Evolutionary conservation across 352 stramenopile genomes (phyloP).

Genomic region (Globisporangium echinulatum): DNA sequence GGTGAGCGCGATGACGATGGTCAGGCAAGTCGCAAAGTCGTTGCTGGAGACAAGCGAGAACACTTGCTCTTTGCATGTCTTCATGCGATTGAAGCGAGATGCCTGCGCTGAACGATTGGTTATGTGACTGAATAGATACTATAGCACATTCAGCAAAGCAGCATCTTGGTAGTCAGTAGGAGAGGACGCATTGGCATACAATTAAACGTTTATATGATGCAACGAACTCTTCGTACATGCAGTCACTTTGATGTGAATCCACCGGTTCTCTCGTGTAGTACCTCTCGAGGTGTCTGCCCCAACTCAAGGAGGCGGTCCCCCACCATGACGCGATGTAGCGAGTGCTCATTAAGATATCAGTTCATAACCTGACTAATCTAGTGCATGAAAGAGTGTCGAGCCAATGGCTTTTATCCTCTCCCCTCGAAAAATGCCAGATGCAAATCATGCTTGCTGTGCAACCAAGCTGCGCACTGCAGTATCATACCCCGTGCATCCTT

Average conservation of each 20-base stretch:
- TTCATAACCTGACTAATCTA: not conserved
- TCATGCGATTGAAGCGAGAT: not conserved
- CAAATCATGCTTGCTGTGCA: not conserved
- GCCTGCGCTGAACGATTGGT: not conserved
- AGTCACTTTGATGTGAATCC: not conserved
- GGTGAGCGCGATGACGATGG: not conserved
- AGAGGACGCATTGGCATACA: too few species aligned
- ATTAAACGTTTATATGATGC: not conserved
- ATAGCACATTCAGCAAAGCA: too few species aligned
- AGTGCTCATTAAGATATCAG: not conserved
- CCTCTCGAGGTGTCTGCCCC: not conserved
- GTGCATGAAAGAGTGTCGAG: not conserved
- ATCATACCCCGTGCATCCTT: too few species aligned
- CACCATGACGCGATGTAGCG: not conserved
- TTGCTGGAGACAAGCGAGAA: not conserved
- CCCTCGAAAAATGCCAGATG: not conserved
- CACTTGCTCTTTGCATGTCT: slow-evolving; percentile 2
- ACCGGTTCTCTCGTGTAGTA: not conserved
- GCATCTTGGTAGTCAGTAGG: too few species aligned
- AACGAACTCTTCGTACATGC: not conserved
- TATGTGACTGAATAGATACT: not conserved
- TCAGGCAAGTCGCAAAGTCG: not conserved
- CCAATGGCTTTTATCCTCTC: not conserved
- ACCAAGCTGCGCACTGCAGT: not conserved
- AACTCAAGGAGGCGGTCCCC: not conserved